Evolutionary conservation across 106 monocot genomes (phyloP), one percentile per base, ranked within the genome.

Genomic region (Allium fistulosum): DNA sequence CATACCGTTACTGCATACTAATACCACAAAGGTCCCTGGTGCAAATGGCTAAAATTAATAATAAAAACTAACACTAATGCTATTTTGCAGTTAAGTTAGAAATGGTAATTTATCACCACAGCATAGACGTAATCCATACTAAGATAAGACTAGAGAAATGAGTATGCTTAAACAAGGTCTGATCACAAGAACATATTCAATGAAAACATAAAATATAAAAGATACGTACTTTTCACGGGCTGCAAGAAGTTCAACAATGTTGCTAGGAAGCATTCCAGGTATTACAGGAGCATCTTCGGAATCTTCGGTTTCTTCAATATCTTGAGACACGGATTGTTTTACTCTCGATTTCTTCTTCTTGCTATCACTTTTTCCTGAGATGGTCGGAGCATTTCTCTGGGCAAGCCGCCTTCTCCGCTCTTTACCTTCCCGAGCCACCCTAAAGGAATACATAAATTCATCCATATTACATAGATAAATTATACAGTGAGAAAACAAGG

Each of bases 151-250:
- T 37, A 37, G 37, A 4, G 37, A 37, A 37, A 0, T 37, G 37
- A 37, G 37, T 37, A 37, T 37, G 37, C 37, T 37, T 37, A 37
- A 37, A 4, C 37, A 37, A 37, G 37, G 37, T 37, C 37, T 37
- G 37, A 37, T 37, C 37, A 37, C 2, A 37, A 37, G 37, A 37
- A 37, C 37, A 37, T 37, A 37, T 37, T 5, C 37, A 37, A 37
- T 37, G 37, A 37, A 37, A 37, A 37, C 37, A 37, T 37, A 37
- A 37, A 51, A 49, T 61, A 63, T 26, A 6, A 66, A 63, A 11
- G 26, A 15, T 59, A 72, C 82, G 71, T 92, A 97, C 96, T 92
- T 97, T 62, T 97, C 96, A 68, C 86, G 84, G 7, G 83, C 78
- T 58, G 82, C 86, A 70, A 97, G 86, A 60, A 80, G 46, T 22